These are phyloP conservation scores for Phialemoniopsis sp. DNA, from an alignment of 2,329 filamentous ascomycete genomes.

Conservation along the genomic window DNA sequence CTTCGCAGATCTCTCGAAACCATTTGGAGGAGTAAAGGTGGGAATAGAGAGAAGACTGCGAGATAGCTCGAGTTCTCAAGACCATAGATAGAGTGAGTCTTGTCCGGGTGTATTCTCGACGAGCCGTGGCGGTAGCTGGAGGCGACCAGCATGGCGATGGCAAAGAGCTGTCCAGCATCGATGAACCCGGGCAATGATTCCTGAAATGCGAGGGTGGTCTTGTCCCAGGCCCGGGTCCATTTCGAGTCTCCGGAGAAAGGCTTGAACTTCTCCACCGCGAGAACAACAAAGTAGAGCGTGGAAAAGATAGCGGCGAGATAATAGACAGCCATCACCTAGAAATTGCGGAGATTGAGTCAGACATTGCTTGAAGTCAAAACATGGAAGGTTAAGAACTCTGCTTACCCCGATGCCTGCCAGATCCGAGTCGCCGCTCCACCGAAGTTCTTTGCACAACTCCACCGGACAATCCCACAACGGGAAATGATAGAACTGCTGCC, in stretches of 20 bases:
- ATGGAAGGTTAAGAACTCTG: no score
- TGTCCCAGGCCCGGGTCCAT: background rate
- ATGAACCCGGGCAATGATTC: slow-evolving; percentile 11
- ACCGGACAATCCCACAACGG: background rate
- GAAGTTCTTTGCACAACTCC: slow-evolving; percentile 9
- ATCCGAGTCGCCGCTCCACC: slow-evolving; percentile 13
- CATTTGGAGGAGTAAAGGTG: slow-evolving; percentile 12
- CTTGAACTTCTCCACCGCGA: slow-evolving; percentile 6
- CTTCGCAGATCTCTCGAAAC: background rate
- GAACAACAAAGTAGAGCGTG: slow-evolving; percentile 8
- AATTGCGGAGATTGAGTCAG: background rate
- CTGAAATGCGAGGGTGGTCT: slow-evolving; percentile 4
- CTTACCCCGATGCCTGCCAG: slow-evolving; percentile 11
- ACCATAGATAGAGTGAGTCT: slow-evolving; percentile 13
- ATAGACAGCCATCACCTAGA: slow-evolving; percentile 12
- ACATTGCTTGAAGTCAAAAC: no score
- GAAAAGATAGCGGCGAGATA: slow-evolving; percentile 9
- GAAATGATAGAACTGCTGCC: no score
- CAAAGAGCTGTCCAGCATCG: slow-evolving; percentile 13
- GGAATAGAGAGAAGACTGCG: slow-evolving; percentile 14
- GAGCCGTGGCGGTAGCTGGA: slow-evolving; percentile 10
- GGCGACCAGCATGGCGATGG: slow-evolving; percentile 9
- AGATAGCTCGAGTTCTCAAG: slow-evolving; percentile 13
- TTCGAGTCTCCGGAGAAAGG: background rate
- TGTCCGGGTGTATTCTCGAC: slow-evolving; percentile 7